Evolutionary conservation across 192 early-diverging fungal species (phyloP), one percentile per base, ranked within the genome.

Genomic region (Gonapodya prolifera): DNA sequence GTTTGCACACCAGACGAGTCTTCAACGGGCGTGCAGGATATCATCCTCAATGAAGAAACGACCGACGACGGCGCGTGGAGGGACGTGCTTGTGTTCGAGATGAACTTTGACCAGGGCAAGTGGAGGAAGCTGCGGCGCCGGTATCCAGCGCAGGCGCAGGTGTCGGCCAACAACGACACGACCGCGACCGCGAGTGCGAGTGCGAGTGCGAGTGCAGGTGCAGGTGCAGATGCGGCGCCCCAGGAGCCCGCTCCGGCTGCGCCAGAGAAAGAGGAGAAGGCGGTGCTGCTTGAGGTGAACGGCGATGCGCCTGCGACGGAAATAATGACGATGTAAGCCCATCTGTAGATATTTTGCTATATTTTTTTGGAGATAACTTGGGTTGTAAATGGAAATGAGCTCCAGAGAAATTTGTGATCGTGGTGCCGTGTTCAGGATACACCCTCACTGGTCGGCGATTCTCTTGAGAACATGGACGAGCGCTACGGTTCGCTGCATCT

Each of bases 91-190:
- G 32, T 32, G 28, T 73, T 73, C 31, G 71, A 73, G 71, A 73
- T 73, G 71, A 32, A 73, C 71, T 73, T 30, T 32, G 28, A 32
- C 18, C 18, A 73, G 71, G 71, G 71, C 71, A 73, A 73, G 29
- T 73, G 71, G 71, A 18, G 71, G 31, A 73, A 73, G 31, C 71
- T 73, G 71, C 2, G 32, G 71, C 71, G 71, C 31, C 18, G 71
- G 71, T 73, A 32, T 18, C 71, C 18, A 29, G 8, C 13, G 45
- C 13, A 69, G 45, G 13, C n/a, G 13, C 45, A 69, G 45, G 45
- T 16, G 13, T 8, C 45, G 45, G 45, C 13, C 13, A 69, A 16
- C 45, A 8, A 8, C 45, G 8, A 69, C 45, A 69, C 45, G 45
- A n/a, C 8, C 45, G 45, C 45, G 45, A n/a, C 8, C 45, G 45